phyloP scores from a whole-genome alignment of 805 yeast species.

The Yamadazyma olivae region DNA sequence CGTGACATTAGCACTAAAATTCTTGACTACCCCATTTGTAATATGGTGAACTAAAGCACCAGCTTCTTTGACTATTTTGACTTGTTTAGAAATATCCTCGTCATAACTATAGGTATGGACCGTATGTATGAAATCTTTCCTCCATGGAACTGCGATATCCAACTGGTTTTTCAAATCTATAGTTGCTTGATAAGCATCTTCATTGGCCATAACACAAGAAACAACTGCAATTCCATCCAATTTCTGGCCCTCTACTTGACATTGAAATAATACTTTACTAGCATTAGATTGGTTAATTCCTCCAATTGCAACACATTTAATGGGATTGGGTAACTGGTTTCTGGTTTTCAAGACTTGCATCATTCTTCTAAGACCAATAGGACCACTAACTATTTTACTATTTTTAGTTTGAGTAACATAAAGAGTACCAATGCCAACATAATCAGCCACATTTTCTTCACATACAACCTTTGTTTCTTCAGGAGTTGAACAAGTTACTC shows the following conservation, averaged over 20 bases:
- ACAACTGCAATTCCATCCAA: constrained; percentile 89
- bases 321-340: constrained; percentile 17
- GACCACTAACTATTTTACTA: constrained; percentile 57
- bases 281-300: constrained; percentile 69
- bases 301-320: constrained; percentile 76
- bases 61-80: constrained; percentile 16
- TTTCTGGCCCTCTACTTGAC: constrained; percentile 41
- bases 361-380: constrained; percentile 58
- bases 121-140: background rate
- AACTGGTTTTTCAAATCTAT: constrained; percentile 24
- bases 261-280: constrained; percentile 52
- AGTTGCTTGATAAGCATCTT: constrained; percentile 53
- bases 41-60: constrained; percentile 81
- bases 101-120: background rate
- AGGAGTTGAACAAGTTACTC: constrained; percentile 66
- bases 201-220: constrained; percentile 73
- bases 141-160: constrained; percentile 12
- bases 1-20: constrained; percentile 83
- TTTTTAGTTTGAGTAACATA: constrained; percentile 71
- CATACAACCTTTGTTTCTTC: constrained; percentile 55
- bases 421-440: constrained; percentile 81
- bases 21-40: constrained; percentile 85
- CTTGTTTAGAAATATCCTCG: constrained; percentile 3
- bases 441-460: constrained; percentile 56
- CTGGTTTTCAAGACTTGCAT: constrained; percentile 40